These are phyloP conservation scores for Fusarium austroafricanum DNA, from an alignment of 2,329 filamentous ascomycete species.

Conservation along the genomic window DNA sequence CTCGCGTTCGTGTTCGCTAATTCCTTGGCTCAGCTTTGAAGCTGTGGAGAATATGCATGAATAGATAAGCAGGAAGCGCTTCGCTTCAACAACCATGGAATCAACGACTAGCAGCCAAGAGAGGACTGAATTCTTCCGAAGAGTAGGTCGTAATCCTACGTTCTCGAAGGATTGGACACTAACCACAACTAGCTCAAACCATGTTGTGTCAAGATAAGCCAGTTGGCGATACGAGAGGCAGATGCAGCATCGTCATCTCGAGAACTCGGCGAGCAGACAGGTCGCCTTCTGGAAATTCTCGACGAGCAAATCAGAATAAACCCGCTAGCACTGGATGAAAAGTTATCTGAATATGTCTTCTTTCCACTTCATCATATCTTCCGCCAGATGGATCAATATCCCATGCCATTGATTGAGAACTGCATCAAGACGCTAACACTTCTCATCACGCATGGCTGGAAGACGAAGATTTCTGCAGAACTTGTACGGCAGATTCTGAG, in stretches of 20 bases:
- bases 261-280: conserved; percentile 59
- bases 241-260: conserved; percentile 56
- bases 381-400: conserved; percentile 77
- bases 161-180: background rate
- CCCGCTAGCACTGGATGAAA: conserved; percentile 73
- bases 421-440: conserved; percentile 79
- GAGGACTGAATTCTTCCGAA: conserved; percentile 50
- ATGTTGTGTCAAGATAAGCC: conserved; percentile 69
- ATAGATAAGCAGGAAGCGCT: conserved; percentile 33
- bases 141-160: conserved; percentile 26
- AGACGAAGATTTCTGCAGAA: conserved; percentile 73
- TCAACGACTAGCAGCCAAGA: conserved; percentile 38
- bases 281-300: conserved; percentile 60
- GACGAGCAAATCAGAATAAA: conserved; percentile 57
- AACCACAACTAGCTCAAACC: conserved; percentile 66
- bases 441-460: conserved; percentile 84
- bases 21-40: conserved; percentile 5
- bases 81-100: conserved; percentile 44
- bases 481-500: conserved; percentile 88
- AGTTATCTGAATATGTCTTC: conserved; percentile 93
- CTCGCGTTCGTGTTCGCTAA: conserved; percentile 33
- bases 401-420: conserved; percentile 78
- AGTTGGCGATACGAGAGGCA: conserved; percentile 63
- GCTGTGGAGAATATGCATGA: conserved; percentile 39
- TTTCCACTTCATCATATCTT: conserved; percentile 92